Base-by-base conservation (phyloP, 208 protist genomes). In the Leishmania turanica region DNA sequence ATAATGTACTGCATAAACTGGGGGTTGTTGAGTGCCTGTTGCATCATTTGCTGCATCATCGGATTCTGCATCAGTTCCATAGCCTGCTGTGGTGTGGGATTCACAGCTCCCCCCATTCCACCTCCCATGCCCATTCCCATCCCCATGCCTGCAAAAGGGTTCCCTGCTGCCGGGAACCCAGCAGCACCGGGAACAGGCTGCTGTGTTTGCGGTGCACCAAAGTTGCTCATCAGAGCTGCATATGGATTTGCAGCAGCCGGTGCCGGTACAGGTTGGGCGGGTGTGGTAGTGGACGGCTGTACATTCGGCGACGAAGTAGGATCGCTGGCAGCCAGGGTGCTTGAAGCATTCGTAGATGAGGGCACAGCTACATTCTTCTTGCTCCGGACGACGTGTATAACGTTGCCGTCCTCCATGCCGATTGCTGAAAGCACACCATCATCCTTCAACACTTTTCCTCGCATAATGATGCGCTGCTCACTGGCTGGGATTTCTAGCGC, bases 391-490 rank as follows among this genome's bases (percentile, higher is more conserved):
- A 98, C 87, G 75, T 98, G 95, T 64, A 98, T 81, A 45, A 93
- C 93, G 73, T 88, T 92, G 1, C 93, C 96, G 56, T 92, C 77
- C 72, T 95, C 90, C 79, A 98, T 87, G 17, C 96, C 96, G 21
- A 92, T 72, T 45, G 83, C 88, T 62, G 91, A 91, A 34, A 98
- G 88, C 60, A 95, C 72, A 65, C 93, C 87, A 6, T 84, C 86
- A 80, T 97, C 93, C 73, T 98, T 98, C 47, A 98, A 77, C 24
- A 98, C 92, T 72, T 96, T 97, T 0, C 94, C 96, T 13, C 88
- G 83, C 9, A 96, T 76, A 71, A 98, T 93, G 58, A 97, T 78
- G 19, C 96, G 88, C 82, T 98, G 96, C 65, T 96, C 91, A 64
- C 92, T 91, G 19, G 85, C 87, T 58, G 96, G 93, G 77, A 97